These are phyloP conservation scores for Dothideomycetes sp. DNA, from an alignment of 2,329 filamentous ascomycete genomes.

Conservation along the genomic window DNA sequence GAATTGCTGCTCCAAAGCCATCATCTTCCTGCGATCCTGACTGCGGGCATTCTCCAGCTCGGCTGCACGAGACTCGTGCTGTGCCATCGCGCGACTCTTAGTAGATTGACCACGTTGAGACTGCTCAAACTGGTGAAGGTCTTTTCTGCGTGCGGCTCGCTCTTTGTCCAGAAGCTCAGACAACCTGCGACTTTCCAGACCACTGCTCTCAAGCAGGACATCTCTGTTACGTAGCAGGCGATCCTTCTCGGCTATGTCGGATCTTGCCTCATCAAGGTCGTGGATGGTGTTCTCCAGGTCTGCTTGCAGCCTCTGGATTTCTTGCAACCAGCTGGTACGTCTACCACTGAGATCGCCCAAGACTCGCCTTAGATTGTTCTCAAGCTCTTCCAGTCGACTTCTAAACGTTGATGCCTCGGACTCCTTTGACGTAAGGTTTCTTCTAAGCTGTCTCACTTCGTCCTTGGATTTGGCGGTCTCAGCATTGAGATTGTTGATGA, in stretches of 20 bases:
- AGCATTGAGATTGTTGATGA: conserved; percentile 84
- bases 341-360: conserved; percentile 83
- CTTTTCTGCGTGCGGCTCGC: conserved; percentile 71
- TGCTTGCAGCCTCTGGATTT: conserved; percentile 73
- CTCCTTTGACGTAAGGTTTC: conserved; percentile 73
- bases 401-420: conserved; percentile 87
- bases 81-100: conserved; percentile 73
- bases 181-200: conserved; percentile 74
- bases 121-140: conserved; percentile 79
- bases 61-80: conserved; percentile 72
- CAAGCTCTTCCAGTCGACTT: conserved; percentile 79
- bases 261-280: conserved; percentile 70
- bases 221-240: conserved; percentile 84
- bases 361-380: conserved; percentile 77
- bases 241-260: conserved; percentile 79
- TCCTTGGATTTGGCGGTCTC: conserved; percentile 77
- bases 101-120: conserved; percentile 81
- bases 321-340: conserved; percentile 72
- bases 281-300: conserved; percentile 77
- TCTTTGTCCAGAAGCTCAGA: conserved; percentile 88
- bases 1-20: conserved; percentile 66
- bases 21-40: conserved; percentile 68
- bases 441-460: conserved; percentile 70
- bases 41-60: conserved; percentile 76
- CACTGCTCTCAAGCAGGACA: conserved; percentile 75